These are phyloP conservation scores for Calendula officinalis DNA, from an alignment of 129 eudicot genomes.

Conservation along the genomic window DNA sequence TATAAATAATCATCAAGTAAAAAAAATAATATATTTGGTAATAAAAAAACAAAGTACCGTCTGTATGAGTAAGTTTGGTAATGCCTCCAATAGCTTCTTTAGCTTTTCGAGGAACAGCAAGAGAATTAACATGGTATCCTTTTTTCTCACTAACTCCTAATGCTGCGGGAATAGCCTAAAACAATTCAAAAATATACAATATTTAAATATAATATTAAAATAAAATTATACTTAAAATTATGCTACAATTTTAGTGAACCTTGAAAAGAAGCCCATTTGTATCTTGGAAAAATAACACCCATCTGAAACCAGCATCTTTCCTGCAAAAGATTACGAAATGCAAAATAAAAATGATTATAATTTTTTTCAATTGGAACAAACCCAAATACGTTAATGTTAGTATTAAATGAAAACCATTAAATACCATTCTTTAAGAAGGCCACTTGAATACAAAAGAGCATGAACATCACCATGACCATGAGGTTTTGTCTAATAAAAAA, in stretches of 20 bases:
- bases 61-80: slow-evolving; percentile 91
- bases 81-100: slow-evolving; percentile 99
- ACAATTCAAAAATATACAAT: too few relatives aligned
- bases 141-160: slow-evolving; percentile 88
- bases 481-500: slow-evolving; percentile 72
- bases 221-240: slow-evolving; percentile 2
- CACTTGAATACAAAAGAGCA: slow-evolving; percentile 88
- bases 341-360: slow-evolving; percentile 3
- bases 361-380: not conserved
- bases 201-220: slow-evolving; percentile 5
- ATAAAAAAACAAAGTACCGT: slow-evolving; percentile 45
- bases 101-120: slow-evolving; percentile 96
- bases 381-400: too few relatives aligned
- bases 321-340: slow-evolving; percentile 43
- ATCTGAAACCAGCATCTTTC: slow-evolving; percentile 86
- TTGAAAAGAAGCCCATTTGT: slow-evolving; percentile 98
- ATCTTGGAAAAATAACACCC: slow-evolving; percentile 97
- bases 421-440: slow-evolving; percentile 82
- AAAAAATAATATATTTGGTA: not conserved
- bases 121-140: slow-evolving; percentile 91
- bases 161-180: slow-evolving; percentile 92
- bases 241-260: slow-evolving; percentile 40
- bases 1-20: not conserved
- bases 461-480: slow-evolving; percentile 99
- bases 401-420: slow-evolving; percentile 4